These are phyloP conservation scores for Globisporangium polare DNA, from an alignment of 352 stramenopile species.

Conservation along the genomic window DNA sequence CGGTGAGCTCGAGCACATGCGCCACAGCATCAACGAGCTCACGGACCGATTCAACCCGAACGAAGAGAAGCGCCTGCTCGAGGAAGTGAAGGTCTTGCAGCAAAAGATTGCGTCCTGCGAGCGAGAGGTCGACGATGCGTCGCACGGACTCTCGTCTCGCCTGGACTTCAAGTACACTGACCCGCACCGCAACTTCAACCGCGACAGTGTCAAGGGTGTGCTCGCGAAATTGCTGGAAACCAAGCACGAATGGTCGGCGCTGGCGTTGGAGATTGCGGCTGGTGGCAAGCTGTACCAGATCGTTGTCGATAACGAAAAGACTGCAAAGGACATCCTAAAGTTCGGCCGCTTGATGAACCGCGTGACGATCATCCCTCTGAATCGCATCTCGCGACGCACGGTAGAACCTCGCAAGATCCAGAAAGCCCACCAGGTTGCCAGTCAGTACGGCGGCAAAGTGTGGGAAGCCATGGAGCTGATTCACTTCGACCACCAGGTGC, in stretches of 20 bases:
- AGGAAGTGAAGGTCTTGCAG: constrained; percentile 57
- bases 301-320: constrained; percentile 98
- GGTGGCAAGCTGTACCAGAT: constrained; percentile 99
- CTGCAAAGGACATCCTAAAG: constrained; percentile 97
- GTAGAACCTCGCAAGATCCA: constrained; percentile 74
- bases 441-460: constrained; percentile 87
- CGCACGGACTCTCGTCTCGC: constrained; percentile 91
- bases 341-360: constrained; percentile 94
- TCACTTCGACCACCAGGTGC: constrained; percentile 94
- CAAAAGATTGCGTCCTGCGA: constrained; percentile 62
- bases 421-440: constrained; percentile 81
- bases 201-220: constrained; percentile 95
- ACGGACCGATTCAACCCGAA: constrained; percentile 72
- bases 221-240: constrained; percentile 96
- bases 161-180: constrained; percentile 97
- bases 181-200: constrained; percentile 93
- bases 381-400: constrained; percentile 92
- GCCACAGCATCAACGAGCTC: constrained; percentile 45
- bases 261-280: constrained; percentile 97
- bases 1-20: constrained; percentile 62
- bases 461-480: constrained; percentile 96
- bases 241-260: constrained; percentile 90
- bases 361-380: constrained; percentile 99
- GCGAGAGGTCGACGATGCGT: constrained; percentile 91
- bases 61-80: constrained; percentile 62